Conservation (phyloP, 495 filamentous ascomycete species). For the Penicillium crystallinum region DNA sequence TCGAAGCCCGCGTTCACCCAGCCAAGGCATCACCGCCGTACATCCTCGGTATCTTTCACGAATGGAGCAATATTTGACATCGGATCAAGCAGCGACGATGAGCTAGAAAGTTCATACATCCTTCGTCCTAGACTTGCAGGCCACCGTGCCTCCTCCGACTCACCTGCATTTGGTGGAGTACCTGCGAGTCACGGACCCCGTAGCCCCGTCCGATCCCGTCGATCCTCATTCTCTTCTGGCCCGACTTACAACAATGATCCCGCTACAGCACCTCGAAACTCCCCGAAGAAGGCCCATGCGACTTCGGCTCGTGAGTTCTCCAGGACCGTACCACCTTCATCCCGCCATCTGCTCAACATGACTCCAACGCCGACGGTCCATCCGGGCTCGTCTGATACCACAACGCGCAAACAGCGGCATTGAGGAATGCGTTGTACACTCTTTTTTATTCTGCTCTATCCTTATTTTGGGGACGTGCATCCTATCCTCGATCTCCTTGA, state of each 20-base stretch:
- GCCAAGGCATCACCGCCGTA: conserved; percentile 13
- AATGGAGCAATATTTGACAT: conserved; percentile 9
- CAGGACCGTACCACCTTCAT: conserved; percentile 27
- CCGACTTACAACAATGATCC: conserved; percentile 5
- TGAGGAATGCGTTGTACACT: neutral
- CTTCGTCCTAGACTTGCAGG: neutral
- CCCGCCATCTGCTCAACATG: conserved; percentile 28
- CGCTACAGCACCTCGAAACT: conserved; percentile 7
- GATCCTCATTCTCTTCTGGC: conserved; percentile 19
- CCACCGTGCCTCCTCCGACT: conserved; percentile 16
- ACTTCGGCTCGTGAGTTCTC: conserved; percentile 18
- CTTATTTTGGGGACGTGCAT: neutral
- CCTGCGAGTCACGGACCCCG: conserved; percentile 1
- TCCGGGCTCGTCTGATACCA: conserved; percentile 16
- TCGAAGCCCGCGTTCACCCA: conserved; percentile 4
- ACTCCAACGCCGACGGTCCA: conserved; percentile 22
- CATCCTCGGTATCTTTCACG: conserved; percentile 16
- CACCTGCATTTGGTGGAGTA: conserved; percentile 5
- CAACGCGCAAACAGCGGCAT: conserved; percentile 12
- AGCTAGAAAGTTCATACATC: conserved; percentile 6
- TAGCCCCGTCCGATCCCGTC: conserved; percentile 18
- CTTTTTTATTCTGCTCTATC: neutral
- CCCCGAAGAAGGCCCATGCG: conserved; percentile 14
- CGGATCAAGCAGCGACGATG: conserved; percentile 26
- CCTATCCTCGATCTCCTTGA: neutral